Conservation (phyloP, 257 asterid genomes). For the Solanum lycopersicoides region DNA sequence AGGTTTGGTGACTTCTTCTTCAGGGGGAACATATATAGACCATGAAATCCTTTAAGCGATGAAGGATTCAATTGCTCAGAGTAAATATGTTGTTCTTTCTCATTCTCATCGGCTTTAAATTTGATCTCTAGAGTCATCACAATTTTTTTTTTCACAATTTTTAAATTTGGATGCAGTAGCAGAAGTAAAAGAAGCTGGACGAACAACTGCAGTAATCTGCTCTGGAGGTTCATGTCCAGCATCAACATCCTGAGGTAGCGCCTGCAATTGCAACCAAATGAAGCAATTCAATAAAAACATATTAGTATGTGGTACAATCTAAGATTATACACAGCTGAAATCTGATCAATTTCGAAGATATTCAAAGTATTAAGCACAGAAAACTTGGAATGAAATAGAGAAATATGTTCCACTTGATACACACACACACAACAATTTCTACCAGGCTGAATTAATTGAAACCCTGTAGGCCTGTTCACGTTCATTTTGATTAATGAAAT, state of each 20-base stretch:
- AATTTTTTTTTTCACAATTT: conserved; percentile 26
- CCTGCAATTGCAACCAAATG: conserved; percentile 21
- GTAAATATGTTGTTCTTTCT: conserved; percentile 8
- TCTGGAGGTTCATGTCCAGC: conserved; percentile 47
- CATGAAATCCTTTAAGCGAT: conserved; percentile 24
- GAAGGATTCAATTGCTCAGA: conserved; percentile 15
- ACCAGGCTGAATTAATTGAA: not conserved
- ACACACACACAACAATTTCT: not conserved
- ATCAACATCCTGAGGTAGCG: conserved; percentile 20
- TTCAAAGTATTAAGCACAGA: not conserved
- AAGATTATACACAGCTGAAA: not conserved
- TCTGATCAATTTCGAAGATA: not conserved
- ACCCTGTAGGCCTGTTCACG: not conserved
- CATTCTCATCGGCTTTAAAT: not conserved
- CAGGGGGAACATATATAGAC: conserved; percentile 21
- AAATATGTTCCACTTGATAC: not conserved
- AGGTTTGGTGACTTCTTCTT: too few relatives aligned
- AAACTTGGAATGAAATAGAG: not conserved
- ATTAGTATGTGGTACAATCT: not conserved
- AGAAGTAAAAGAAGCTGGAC: conserved; percentile 31
- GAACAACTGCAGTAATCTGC: conserved; percentile 43
- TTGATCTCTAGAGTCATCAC: conserved; percentile 27
- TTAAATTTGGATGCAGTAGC: conserved; percentile 14
- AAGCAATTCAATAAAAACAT: not conserved
- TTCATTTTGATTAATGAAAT: not conserved